These are phyloP conservation scores for Globisporangium camurandrum DNA, from an alignment of 352 stramenopile species.

Conservation along the genomic window DNA sequence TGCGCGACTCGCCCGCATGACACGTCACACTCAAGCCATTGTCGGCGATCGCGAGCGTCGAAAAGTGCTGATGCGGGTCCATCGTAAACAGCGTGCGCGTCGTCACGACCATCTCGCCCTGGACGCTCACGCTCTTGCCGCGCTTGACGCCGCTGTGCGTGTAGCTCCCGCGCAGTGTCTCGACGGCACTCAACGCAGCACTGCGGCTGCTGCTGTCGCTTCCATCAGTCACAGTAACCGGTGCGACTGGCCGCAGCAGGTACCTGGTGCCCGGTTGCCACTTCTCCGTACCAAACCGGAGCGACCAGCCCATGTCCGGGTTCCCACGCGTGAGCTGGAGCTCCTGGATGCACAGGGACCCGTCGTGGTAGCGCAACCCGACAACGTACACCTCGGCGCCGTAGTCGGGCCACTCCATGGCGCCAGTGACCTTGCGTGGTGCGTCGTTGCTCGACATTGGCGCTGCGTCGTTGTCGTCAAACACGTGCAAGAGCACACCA, in stretches of 20 bases:
- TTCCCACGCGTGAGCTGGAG: constrained; percentile 74
- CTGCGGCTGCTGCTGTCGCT: background rate
- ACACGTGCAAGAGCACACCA: constrained; percentile 70
- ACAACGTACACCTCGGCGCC: constrained; percentile 62
- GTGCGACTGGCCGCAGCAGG: constrained; percentile 23
- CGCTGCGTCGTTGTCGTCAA: constrained; percentile 13
- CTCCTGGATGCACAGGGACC: constrained; percentile 66
- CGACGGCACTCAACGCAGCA: constrained; percentile 7
- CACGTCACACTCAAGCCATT: constrained; percentile 76
- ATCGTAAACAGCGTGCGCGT: constrained; percentile 82
- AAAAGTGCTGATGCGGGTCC: constrained; percentile 72
- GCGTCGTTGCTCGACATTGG: background rate
- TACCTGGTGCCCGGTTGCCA: constrained; percentile 88
- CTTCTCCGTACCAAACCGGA: constrained; percentile 81
- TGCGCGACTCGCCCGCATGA: constrained; percentile 78
- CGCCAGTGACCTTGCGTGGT: constrained; percentile 34
- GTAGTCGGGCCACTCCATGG: constrained; percentile 84
- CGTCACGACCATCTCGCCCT: constrained; percentile 52
- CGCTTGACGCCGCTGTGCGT: constrained; percentile 42
- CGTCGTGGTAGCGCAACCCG: constrained; percentile 47
- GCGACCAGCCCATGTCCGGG: constrained; percentile 80
- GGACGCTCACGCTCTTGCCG: constrained; percentile 57
- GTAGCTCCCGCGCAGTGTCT: constrained; percentile 50
- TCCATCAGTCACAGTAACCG: too few species aligned
- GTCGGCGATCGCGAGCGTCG: constrained; percentile 68